Percentiles rank a stretch among this genome's conserved stretches.
Evolutionary conservation across 169 alveolate species (phyloP).

Genomic region (Eimeria zaria): DNA sequence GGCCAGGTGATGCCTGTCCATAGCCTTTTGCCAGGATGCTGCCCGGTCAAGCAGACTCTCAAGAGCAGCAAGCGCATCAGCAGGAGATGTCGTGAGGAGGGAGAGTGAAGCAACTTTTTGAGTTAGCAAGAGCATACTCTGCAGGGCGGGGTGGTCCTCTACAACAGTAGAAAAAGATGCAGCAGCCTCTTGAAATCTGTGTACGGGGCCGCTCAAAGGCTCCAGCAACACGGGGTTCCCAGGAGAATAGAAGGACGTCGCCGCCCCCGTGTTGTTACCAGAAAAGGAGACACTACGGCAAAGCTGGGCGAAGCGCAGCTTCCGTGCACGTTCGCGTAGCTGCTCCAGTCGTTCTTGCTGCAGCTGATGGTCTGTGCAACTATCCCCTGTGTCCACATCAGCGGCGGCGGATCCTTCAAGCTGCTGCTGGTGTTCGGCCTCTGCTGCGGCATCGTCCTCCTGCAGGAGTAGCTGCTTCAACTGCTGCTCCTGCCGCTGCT

Average conservation of each 20-base stretch:
- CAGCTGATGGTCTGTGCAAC: slow-evolving; percentile 67
- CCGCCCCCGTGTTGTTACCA: slow-evolving; percentile 28
- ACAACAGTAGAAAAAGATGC: slow-evolving; percentile 5
- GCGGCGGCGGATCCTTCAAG: not conserved
- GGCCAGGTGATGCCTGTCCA: slow-evolving; percentile 75
- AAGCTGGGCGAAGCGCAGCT: slow-evolving; percentile 78
- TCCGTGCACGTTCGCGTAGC: slow-evolving; percentile 83
- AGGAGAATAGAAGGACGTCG: slow-evolving; percentile 71
- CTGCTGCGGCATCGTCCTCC: slow-evolving; percentile 57
- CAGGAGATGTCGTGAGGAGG: slow-evolving; percentile 80
- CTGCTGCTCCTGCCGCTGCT: slow-evolving; percentile 79
- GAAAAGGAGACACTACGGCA: slow-evolving; percentile 18
- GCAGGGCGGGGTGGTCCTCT: slow-evolving; percentile 78
- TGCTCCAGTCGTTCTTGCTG: slow-evolving; percentile 75
- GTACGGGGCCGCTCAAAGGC: slow-evolving; percentile 72
- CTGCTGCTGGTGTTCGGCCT: slow-evolving; percentile 9
- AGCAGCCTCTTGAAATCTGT: slow-evolving; percentile 63
- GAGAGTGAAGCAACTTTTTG: slow-evolving; percentile 42
- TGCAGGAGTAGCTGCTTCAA: slow-evolving; percentile 82
- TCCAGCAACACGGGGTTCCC: slow-evolving; percentile 78
- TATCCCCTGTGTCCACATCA: not conserved
- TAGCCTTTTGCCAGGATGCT: slow-evolving; percentile 76
- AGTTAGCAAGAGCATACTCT: slow-evolving; percentile 49
- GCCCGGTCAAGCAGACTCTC: slow-evolving; percentile 84
- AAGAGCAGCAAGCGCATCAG: slow-evolving; percentile 71